These are phyloP conservation scores for Xerocomus potaroensis DNA, from an alignment of 768 basidiomycete species.

Conservation along the genomic window DNA sequence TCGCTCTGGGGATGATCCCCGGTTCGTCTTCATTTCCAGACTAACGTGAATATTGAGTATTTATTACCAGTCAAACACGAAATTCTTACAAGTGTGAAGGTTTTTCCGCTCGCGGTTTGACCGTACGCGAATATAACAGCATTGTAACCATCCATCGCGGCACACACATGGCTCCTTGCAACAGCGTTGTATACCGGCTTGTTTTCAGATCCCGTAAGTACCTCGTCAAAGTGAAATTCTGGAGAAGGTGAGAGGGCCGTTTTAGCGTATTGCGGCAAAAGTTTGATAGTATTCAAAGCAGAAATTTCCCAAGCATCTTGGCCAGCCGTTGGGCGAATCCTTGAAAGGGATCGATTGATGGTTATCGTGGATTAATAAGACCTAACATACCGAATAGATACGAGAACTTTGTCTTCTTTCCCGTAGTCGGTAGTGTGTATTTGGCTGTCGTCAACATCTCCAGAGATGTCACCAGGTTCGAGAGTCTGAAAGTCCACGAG, in stretches of 20 bases:
- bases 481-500: slow-evolving; percentile 73
- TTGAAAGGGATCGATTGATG: slow-evolving; percentile 19
- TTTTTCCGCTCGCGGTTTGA: slow-evolving; percentile 82
- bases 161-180: slow-evolving; percentile 74
- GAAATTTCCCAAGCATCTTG: slow-evolving; percentile 55
- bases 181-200: slow-evolving; percentile 74
- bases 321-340: slow-evolving; percentile 56
- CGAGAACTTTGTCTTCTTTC: slow-evolving; percentile 83
- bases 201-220: slow-evolving; percentile 76
- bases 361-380: neutral
- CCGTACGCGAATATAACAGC: slow-evolving; percentile 93
- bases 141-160: slow-evolving; percentile 97
- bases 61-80: too few species aligned
- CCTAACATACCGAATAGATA: slow-evolving; percentile 69
- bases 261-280: slow-evolving; percentile 55
- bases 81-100: slow-evolving; percentile 53
- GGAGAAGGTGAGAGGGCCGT: slow-evolving; percentile 35
- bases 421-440: slow-evolving; percentile 48
- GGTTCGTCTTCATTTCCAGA: slow-evolving; percentile 80
- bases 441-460: slow-evolving; percentile 59
- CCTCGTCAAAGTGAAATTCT: slow-evolving; percentile 67
- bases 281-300: slow-evolving; percentile 50
- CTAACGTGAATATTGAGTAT: slow-evolving; percentile 27
- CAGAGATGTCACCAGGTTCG: slow-evolving; percentile 65
- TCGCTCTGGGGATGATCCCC: slow-evolving; percentile 90